Evolutionary conservation across 1,284 basidiomycete species (phyloP).

Genomic region (Termitomyces sp.): DNA sequence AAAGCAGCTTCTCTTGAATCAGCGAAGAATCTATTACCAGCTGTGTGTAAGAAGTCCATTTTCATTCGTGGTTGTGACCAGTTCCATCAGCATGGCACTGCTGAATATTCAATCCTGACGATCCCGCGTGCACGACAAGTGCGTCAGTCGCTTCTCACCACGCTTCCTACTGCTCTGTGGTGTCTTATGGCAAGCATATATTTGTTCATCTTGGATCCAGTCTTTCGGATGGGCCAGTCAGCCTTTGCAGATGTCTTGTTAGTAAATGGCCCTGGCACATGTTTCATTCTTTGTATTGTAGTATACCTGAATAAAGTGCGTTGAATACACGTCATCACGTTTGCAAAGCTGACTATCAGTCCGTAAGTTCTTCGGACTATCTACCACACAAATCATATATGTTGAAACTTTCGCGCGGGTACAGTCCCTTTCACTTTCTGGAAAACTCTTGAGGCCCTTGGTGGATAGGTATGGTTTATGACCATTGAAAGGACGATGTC

Average conservation of each 20-base stretch:
- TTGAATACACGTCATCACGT: constrained; percentile 9
- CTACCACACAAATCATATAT: constrained; percentile 78
- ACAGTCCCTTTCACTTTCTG: constrained; percentile 77
- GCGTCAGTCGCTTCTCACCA: constrained; percentile 71
- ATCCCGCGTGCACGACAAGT: constrained; percentile 86
- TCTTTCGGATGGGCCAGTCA: constrained; percentile 22
- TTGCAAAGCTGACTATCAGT: constrained; percentile 9
- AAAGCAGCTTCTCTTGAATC: constrained; percentile 70
- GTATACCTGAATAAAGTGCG: constrained; percentile 75
- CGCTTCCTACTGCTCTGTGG: constrained; percentile 55
- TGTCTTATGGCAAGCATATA: constrained; percentile 60
- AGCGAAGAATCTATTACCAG: constrained; percentile 16
- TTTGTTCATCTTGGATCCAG: constrained; percentile 48
- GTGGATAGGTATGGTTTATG: constrained; percentile 67
- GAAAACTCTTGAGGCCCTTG: constrained; percentile 71
- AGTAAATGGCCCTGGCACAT: constrained; percentile 95
- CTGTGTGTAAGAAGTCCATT: constrained; percentile 6
- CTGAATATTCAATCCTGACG: constrained; percentile 47
- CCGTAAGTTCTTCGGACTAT: constrained; percentile 68
- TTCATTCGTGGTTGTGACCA: constrained; percentile 4
- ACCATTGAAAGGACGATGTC: not conserved
- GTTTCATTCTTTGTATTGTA: constrained; percentile 74
- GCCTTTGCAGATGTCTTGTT: constrained; percentile 76
- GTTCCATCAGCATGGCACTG: constrained; percentile 6
- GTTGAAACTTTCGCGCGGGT: constrained; percentile 96